Evolutionary conservation across 2,329 filamentous ascomycete species (phyloP).

Genomic region (Chalara sp.): DNA sequence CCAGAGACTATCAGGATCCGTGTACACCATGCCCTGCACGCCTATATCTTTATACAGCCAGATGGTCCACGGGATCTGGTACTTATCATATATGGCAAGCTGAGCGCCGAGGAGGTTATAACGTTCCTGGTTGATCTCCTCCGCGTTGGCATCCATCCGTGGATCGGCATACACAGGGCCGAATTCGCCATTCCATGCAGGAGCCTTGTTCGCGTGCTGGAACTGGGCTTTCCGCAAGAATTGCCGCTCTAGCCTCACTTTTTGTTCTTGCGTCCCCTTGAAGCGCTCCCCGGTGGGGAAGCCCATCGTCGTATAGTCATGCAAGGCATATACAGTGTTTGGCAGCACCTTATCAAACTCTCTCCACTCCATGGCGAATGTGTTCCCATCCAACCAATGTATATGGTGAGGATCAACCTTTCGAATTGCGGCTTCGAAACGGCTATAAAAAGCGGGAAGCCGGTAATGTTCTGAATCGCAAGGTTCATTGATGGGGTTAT

Average conservation of each 20-base stretch:
- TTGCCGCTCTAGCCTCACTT: conserved; percentile 31
- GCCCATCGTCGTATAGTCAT: conserved; percentile 46
- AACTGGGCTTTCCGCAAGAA: conserved; percentile 38
- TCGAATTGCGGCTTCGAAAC: conserved; percentile 33
- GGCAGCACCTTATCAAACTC: conserved; percentile 36
- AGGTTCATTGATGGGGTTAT: conserved; percentile 28
- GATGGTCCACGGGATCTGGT: conserved; percentile 50
- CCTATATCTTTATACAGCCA: conserved; percentile 54
- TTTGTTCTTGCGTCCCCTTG: conserved; percentile 35
- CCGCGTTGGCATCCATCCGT: conserved; percentile 25
- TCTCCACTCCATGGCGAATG: conserved; percentile 45
- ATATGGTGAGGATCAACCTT: conserved; percentile 40
- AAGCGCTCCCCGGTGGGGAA: conserved; percentile 39
- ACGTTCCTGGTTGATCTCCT: conserved; percentile 35
- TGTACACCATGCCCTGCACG: conserved; percentile 48
- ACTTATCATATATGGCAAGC: conserved; percentile 43
- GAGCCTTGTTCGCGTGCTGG: conserved; percentile 33
- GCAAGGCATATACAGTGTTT: conserved; percentile 44
- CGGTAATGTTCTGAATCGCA: conserved; percentile 28
- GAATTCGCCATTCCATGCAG: conserved; percentile 46
- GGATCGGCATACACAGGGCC: conserved; percentile 34
- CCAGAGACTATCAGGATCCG: conserved; percentile 35
- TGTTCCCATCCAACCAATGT: conserved; percentile 45
- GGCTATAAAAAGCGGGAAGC: conserved; percentile 34
- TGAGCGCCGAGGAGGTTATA: conserved; percentile 41